Evolutionary conservation across 495 filamentous ascomycete species (phyloP).

Genomic region (Lindgomyces ingoldianus): DNA sequence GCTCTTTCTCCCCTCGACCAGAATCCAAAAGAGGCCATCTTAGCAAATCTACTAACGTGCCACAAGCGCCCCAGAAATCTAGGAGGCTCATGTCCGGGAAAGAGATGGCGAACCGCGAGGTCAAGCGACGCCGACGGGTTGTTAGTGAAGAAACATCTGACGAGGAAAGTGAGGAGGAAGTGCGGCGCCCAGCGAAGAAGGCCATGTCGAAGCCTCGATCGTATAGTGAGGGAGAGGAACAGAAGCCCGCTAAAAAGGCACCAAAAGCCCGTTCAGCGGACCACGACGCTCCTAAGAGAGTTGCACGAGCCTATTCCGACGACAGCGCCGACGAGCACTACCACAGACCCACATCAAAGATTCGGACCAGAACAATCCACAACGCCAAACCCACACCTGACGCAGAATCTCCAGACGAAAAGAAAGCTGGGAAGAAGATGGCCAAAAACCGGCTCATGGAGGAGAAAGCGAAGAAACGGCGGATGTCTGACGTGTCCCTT

Average conservation of each 20-base stretch:
- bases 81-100: constrained; percentile 33
- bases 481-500: constrained; percentile 16
- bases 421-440: constrained; percentile 16
- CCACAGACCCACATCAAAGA: constrained; percentile 9
- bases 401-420: constrained; percentile 31
- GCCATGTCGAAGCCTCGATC: constrained; percentile 22
- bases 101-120: constrained; percentile 32
- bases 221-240: constrained; percentile 33
- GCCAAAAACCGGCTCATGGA: constrained; percentile 18
- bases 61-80: constrained; percentile 25
- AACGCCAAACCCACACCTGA: constrained; percentile 26
- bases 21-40: constrained; percentile 20
- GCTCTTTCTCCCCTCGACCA: constrained; percentile 32
- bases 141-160: constrained; percentile 27
- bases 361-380: constrained; percentile 15
- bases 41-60: constrained; percentile 8
- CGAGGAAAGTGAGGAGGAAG: constrained; percentile 31
- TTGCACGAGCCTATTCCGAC: constrained; percentile 12
- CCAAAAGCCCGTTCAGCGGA: constrained; percentile 25
- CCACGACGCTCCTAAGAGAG: constrained; percentile 9
- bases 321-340: constrained; percentile 25
- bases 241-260: constrained; percentile 22
- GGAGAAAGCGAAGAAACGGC: constrained; percentile 18
- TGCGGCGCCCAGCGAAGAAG: constrained; percentile 25
- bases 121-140: constrained; percentile 25